These are phyloP conservation scores for Xenosphaeropsis pyriputrescens DNA, from an alignment of 2,329 filamentous ascomycete species.

Conservation along the genomic window DNA sequence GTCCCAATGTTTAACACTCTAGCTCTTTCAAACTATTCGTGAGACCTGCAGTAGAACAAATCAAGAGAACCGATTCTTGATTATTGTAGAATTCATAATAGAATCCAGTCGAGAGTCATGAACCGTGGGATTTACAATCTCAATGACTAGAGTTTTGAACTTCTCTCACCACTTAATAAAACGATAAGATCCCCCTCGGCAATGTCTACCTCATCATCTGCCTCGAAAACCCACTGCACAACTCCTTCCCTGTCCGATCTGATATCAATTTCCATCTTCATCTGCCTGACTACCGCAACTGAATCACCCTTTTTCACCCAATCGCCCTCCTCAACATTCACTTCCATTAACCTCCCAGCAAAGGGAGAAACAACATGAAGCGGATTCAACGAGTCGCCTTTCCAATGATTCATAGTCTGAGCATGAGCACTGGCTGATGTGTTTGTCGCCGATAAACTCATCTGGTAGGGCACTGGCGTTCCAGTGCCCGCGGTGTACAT, in stretches of 20 bases:
- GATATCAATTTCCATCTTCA: conserved; percentile 59
- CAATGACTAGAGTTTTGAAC: no score
- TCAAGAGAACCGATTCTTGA: no score
- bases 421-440: conserved; percentile 34
- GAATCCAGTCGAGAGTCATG: no score
- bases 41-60: no score
- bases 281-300: conserved; percentile 45
- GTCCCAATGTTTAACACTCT: no score
- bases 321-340: conserved; percentile 38
- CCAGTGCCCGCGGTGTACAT: conserved; percentile 28
- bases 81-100: no score
- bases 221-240: conserved; percentile 14
- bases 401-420: conserved; percentile 28
- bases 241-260: conserved; percentile 16
- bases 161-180: conserved; percentile 6
- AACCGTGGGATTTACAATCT: no score
- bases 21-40: no score
- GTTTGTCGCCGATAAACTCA: conserved; percentile 21
- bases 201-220: conserved; percentile 13
- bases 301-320: conserved; percentile 31
- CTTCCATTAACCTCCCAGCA: conserved; percentile 41
- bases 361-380: conserved; percentile 40
- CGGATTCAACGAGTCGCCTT: conserved; percentile 31
- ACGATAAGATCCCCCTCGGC: conserved; percentile 12
- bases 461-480: conserved; percentile 26